Percentiles rank a stretch among this genome's conserved stretches.
Evolutionary conservation across 148 eudicot species (phyloP).

Genomic region (Linanthus parryae): DNA sequence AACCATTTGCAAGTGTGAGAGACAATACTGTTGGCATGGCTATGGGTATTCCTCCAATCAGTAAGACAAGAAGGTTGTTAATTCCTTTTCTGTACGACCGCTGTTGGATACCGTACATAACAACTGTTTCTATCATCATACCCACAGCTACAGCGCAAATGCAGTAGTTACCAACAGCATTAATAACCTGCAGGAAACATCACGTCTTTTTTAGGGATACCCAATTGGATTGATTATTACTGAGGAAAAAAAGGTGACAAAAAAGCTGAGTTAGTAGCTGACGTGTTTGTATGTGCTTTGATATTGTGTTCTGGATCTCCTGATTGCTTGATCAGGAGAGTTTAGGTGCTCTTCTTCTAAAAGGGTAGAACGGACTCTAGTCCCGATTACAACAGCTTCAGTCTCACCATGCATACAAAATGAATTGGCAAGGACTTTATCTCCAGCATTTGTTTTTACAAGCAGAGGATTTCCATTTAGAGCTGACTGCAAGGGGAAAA

Average conservation of each 20-base stretch:
- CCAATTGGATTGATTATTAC: too few species aligned
- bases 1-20: constrained; percentile 58
- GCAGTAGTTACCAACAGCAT: constrained; percentile 58
- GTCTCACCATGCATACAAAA: constrained; percentile 55
- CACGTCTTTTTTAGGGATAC: neutral
- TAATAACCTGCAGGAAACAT: constrained; percentile 36
- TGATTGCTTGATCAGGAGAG: too few species aligned
- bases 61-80: constrained; percentile 59
- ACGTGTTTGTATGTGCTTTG: neutral
- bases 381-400: constrained; percentile 54
- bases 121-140: constrained; percentile 45
- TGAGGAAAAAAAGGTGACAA: too few species aligned
- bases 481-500: constrained; percentile 34
- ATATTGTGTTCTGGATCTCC: too few species aligned
- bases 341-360: constrained; percentile 43
- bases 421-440: constrained; percentile 50
- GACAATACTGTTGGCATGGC: constrained; percentile 66
- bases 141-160: constrained; percentile 58
- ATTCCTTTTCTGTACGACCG: constrained; percentile 52
- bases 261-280: neutral
- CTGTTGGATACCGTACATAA: constrained; percentile 45
- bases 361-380: constrained; percentile 49
- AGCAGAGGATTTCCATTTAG: constrained; percentile 55
- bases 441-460: constrained; percentile 43
- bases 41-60: constrained; percentile 64